These are phyloP conservation scores for Paraphaeosphaeria sporulosa DNA, from an alignment of 2,329 filamentous ascomycete species.

Conservation along the genomic window DNA sequence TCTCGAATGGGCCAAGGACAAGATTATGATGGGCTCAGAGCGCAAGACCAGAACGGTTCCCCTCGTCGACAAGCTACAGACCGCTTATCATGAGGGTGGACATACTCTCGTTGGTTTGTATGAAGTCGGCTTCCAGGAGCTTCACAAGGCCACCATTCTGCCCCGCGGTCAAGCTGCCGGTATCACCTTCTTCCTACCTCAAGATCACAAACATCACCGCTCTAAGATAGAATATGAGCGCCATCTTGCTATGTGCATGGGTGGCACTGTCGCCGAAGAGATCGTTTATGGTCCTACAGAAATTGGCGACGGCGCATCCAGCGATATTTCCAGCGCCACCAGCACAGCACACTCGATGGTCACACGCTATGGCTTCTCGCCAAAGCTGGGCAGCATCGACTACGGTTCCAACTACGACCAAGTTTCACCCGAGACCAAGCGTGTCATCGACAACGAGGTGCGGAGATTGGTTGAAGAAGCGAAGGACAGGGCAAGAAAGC, in stretches of 20 bases:
- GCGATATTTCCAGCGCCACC: conserved; percentile 84
- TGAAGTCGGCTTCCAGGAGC: conserved; percentile 74
- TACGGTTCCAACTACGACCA: conserved; percentile 80
- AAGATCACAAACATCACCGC: conserved; percentile 77
- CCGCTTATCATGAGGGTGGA: conserved; percentile 95
- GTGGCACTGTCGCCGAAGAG: conserved; percentile 89
- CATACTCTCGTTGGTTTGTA: conserved; percentile 91
- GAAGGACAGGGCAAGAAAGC: conserved; percentile 72
- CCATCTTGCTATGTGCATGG: conserved; percentile 80
- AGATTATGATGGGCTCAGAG: conserved; percentile 96
- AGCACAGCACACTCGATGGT: conserved; percentile 86
- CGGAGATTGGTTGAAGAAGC: conserved; percentile 84
- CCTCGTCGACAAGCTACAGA: conserved; percentile 92
- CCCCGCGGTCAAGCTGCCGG: conserved; percentile 87
- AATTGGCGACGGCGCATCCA: conserved; percentile 86
- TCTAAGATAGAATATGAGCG: conserved; percentile 86
- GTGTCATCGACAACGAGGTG: conserved; percentile 87
- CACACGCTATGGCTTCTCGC: conserved; percentile 87
- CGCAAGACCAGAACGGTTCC: conserved; percentile 87
- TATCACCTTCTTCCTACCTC: conserved; percentile 86
- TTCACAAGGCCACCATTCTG: conserved; percentile 98
- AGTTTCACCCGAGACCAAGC: conserved; percentile 85
- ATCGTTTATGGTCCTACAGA: conserved; percentile 90
- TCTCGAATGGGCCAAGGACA: conserved; percentile 98
- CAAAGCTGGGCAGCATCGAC: conserved; percentile 87